A percentile compares a stretch with the other conserved stretches of the same genome.
phyloP scores from a whole-genome alignment of 371 early-diverging fungal genomes.

The Neoconidiobolus thromboides region DNA sequence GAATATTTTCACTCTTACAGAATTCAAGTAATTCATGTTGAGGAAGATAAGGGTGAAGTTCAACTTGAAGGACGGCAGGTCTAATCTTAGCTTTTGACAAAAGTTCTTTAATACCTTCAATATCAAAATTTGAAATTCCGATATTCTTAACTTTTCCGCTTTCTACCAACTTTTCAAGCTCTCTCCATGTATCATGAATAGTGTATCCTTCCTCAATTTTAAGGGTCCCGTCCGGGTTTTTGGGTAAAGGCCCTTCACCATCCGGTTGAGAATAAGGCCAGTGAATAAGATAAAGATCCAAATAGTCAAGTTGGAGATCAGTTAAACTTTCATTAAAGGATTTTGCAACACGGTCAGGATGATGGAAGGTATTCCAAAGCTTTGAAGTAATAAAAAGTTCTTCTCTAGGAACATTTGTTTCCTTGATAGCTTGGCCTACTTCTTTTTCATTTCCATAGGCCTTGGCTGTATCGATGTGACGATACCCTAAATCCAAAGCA shows the following conservation, averaged over 20 bases:
- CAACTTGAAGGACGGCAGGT: constrained; percentile 35
- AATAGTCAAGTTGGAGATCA: constrained; percentile 31
- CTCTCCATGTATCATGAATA: constrained; percentile 19
- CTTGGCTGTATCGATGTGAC: constrained; percentile 10
- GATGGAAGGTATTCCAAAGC: constrained; percentile 26
- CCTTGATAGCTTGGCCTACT: constrained; percentile 34
- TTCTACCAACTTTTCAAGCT: constrained; percentile 22
- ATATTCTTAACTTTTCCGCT: constrained; percentile 25
- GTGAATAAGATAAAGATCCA: constrained; percentile 63
- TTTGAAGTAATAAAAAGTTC: constrained; percentile 55
- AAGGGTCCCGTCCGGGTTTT: background rate
- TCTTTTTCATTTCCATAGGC: constrained; percentile 41
- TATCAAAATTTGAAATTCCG: constrained; percentile 37
- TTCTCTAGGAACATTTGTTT: constrained; percentile 35
- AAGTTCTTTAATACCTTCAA: constrained; percentile 23
- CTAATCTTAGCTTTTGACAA: constrained; percentile 24
- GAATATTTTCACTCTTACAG: constrained; percentile 23
- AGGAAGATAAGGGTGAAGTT: constrained; percentile 45
- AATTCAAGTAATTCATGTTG: constrained; percentile 28
- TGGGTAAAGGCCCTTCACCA: constrained; percentile 7
- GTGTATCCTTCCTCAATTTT: background rate
- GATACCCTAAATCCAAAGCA: constrained; percentile 10
- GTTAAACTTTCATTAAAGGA: constrained; percentile 15
- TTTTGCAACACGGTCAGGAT: constrained; percentile 15
- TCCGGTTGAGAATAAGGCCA: constrained; percentile 30